Evolutionary conservation across 1,139 yeast species (phyloP), one percentile per base, ranked within the genome.

Genomic region (Suhomyces kunorum): DNA sequence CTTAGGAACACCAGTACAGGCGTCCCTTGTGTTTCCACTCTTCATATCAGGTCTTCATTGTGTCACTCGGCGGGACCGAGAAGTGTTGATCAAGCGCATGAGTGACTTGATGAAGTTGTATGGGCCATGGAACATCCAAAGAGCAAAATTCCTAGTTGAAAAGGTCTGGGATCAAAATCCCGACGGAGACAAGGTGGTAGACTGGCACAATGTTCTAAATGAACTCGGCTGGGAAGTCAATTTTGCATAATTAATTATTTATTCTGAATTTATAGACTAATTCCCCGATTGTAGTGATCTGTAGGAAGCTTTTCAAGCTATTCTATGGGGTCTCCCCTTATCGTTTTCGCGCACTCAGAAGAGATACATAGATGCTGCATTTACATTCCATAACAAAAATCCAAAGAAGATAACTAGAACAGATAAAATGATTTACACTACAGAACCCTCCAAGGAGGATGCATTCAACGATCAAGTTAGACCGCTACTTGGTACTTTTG

Each of bases 31-130:
- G 32, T 85, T 86, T 59, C 95, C 95, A 0, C 61, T 84, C 47
- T 87, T 87, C 55, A 80, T 86, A 24, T 83, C 89, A 0, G 92
- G 94, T 1, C 76, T 86, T 50, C 83, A 81, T 56, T 77, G 86
- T 51, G 75, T 80, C 7, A 64, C 74, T 1, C 61, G 63, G 4
- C 61, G 54, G 26, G 83, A 80, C 48, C 70, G 87, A 16, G 59
- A 60, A 12, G 57, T 64, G 31, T 81, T 85, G 77, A 59, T 68
- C 36, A 58, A 55, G 15, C 66, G 86, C 43, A 76, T 85, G 46
- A 77, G 77, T 18, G 74, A 67, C 27, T 76, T 80, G 51, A 78
- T 81, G 47, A 66, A 72, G 32, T 64, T 85, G 16, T 85, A 85
- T 54, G 79, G 80, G 34, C 84, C 87, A 43, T 78, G 84, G 63